These are phyloP conservation scores for Syzygium syzygioides DNA, from an alignment of 441 rosid species.

Conservation along the genomic window DNA sequence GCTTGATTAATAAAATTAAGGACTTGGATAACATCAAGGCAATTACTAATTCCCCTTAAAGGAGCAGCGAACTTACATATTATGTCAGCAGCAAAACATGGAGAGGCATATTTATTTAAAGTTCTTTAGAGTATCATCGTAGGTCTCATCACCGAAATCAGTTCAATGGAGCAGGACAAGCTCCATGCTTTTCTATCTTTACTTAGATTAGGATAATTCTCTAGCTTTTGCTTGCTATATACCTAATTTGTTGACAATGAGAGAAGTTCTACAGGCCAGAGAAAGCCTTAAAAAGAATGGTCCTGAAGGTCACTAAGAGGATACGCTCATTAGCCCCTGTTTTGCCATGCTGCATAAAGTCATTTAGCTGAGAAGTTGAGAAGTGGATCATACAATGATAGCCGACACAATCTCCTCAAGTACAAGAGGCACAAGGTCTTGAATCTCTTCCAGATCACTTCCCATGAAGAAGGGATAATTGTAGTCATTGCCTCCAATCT, in stretches of 20 bases:
- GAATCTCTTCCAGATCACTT: no score
- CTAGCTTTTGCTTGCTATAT: not conserved
- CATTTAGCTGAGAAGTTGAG: not conserved
- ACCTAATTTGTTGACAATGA: not conserved
- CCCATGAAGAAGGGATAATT: no score
- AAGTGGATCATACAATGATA: constrained; percentile 18
- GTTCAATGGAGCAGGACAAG: not conserved
- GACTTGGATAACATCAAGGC: no score
- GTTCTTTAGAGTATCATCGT: not conserved
- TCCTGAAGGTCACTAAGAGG: not conserved
- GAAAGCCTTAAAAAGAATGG: not conserved
- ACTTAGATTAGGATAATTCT: not conserved
- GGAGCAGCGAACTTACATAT: not conserved
- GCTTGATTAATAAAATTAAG: not conserved
- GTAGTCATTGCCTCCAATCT: no score
- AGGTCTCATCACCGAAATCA: not conserved
- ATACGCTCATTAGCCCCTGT: not conserved
- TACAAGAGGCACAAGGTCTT: no score
- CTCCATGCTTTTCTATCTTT: not conserved
- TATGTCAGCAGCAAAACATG: not conserved
- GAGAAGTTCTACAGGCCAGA: not conserved
- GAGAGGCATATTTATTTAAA: not conserved
- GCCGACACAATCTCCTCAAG: constrained; percentile 25
- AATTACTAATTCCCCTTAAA: not conserved
- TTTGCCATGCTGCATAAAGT: not conserved